Evolutionary conservation across 2,329 filamentous ascomycete genomes (phyloP), one percentile per base, ranked within the genome.

Genomic region (Didymella exigua): DNA sequence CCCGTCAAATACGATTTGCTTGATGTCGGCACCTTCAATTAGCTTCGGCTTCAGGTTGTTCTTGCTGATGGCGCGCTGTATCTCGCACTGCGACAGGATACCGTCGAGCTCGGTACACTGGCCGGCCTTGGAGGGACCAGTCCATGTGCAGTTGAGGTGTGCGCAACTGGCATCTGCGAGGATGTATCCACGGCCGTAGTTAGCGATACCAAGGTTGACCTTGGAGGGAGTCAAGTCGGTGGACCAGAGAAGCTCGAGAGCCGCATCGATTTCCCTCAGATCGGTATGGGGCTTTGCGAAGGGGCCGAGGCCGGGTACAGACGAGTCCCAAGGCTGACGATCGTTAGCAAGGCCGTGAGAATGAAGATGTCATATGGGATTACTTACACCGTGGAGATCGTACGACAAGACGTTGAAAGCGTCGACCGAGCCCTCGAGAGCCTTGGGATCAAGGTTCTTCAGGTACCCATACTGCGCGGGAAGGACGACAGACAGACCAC

Each of bases 381-480:
- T 7, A 58, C 58, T 61, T 33, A 54, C 51, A 26, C 80, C 79
- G 54, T 82, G 77, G 0, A 81, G 54, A 53, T 82, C 77, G 54
- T 81, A 81, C 0, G 70, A 70, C 70, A 81, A 78, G n/a, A 81
- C 31, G 51, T 79, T 81, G 58, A 79, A 74, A 59, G 67, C 79
- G 51, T 80, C 74, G 4, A 77, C 67, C 24, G 68, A 54, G 7
- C 60, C 44, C 18, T 59, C 56, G 7, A 70, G 53, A 18, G 65
- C 62, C 52, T 65, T 59, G 6, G 64, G 40, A 41, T 74, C 65
- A 23, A 73, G 64, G 23, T 61, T 47, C 24, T 61, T 53, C 27
- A 74, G 49, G 23, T 71, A 70, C 54, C 62, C 67, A 21, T 66
- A 69, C 26, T 63, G 61, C 2, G 67, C 61, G 0, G 69, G 69